phyloP scores from a whole-genome alignment of 176 grass and related monocot species.

The Oryza australiensis region DNA sequence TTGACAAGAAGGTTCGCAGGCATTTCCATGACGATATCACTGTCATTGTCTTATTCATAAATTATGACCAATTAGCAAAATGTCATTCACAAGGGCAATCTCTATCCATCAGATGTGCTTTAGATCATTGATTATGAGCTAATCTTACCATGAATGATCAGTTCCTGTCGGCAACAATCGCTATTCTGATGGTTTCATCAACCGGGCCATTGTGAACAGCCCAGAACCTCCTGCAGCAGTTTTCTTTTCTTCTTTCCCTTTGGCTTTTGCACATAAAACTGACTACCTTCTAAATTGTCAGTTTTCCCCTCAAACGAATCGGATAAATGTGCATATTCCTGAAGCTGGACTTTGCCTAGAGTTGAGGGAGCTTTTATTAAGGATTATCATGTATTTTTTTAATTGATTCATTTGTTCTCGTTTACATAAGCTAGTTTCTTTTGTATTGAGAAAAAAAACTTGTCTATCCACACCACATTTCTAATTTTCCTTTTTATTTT shows the following conservation, averaged over 20 bases:
- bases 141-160: constrained; percentile 18
- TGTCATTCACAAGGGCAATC: constrained; percentile 39
- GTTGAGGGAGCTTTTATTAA: constrained; percentile 33
- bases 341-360: constrained; percentile 41
- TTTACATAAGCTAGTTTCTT: constrained; percentile 33
- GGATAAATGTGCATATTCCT: constrained; percentile 53
- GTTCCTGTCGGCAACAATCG: constrained; percentile 13
- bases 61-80: constrained; percentile 60
- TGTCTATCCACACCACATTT: neutral
- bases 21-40: constrained; percentile 98
- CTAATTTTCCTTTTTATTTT: neutral
- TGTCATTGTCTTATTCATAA: constrained; percentile 86
- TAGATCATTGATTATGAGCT: constrained; percentile 67
- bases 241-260: neutral
- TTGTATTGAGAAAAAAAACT: constrained; percentile 5
- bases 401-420: constrained; percentile 32
- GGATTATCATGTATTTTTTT: constrained; percentile 32
- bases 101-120: constrained; percentile 74
- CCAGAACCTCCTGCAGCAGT: constrained; percentile 28
- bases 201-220: constrained; percentile 13
- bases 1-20: constrained; percentile 96
- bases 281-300: constrained; percentile 35
- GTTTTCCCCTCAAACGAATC: constrained; percentile 13
- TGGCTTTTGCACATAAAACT: constrained; percentile 56
- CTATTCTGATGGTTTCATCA: constrained; percentile 13